Percentiles rank a stretch among this genome's conserved stretches.
Conservation (phyloP, 805 yeast genomes). For the Wickerhamomyces strasburgensis region DNA sequence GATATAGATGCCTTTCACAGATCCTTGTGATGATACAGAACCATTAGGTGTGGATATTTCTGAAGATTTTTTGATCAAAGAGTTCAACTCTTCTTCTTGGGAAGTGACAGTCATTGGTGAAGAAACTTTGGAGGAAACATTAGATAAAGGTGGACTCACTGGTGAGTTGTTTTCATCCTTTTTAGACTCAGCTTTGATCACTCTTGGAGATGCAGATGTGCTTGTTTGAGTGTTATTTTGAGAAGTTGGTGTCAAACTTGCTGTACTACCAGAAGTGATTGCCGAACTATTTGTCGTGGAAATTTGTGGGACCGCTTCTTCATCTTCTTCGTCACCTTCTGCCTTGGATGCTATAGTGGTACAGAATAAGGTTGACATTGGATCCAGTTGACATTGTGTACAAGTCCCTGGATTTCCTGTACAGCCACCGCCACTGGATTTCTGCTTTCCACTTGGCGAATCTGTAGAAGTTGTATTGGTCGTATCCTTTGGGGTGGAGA, state of each 20-base stretch:
- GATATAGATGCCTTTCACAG: conserved; percentile 49
- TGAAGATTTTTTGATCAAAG: conserved; percentile 12
- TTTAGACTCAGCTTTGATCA: neutral
- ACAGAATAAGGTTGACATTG: conserved; percentile 85
- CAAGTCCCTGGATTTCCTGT: conserved; percentile 90
- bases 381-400: conserved; percentile 75
- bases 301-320: conserved; percentile 6
- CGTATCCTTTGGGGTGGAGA: conserved; percentile 18
- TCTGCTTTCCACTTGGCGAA: conserved; percentile 5
- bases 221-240: conserved; percentile 1
- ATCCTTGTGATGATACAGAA: conserved; percentile 6
- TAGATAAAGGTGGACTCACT: conserved; percentile 25
- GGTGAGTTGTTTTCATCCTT: conserved; percentile 21
- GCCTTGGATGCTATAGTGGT: conserved; percentile 66
- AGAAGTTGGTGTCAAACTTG: conserved; percentile 1
- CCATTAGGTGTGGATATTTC: conserved; percentile 5
- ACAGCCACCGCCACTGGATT: conserved; percentile 40
- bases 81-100: conserved; percentile 23
- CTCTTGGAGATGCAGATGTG: conserved; percentile 1
- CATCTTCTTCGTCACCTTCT: conserved; percentile 15
- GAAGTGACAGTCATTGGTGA: conserved; percentile 19
- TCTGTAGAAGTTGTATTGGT: conserved; percentile 1
- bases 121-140: conserved; percentile 24
- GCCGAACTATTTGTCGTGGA: conserved; percentile 4
- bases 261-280: conserved; percentile 4